phyloP scores from a whole-genome alignment of 306 rosid species.

The Prunus mume region DNA sequence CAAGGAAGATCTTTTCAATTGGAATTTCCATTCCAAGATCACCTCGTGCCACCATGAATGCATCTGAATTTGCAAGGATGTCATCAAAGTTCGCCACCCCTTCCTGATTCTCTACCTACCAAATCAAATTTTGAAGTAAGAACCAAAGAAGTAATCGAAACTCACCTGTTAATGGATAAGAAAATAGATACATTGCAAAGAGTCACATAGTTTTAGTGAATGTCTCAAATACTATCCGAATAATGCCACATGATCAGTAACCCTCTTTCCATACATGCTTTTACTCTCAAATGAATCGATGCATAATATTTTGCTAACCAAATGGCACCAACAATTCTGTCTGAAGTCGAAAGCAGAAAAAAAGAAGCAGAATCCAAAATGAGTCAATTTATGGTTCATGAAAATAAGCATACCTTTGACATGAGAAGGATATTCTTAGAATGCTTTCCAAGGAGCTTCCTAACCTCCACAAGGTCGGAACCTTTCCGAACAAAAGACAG shows the following conservation, averaged over 20 bases:
- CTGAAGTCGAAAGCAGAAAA: not conserved
- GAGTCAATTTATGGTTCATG: not conserved
- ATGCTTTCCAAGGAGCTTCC: conserved; percentile 77
- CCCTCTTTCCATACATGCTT: not conserved
- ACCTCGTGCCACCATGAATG: conserved; percentile 98
- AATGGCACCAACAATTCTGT: not conserved
- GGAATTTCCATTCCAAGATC: conserved; percentile 99
- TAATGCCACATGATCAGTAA: not conserved
- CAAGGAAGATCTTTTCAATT: conserved; percentile 93
- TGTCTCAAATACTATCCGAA: not conserved
- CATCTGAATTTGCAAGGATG: conserved; percentile 90
- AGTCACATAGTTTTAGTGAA: conserved; percentile 9
- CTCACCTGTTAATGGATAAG: not conserved
- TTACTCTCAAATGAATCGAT: not conserved
- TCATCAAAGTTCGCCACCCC: conserved; percentile 99
- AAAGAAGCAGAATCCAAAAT: not conserved
- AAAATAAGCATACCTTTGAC: conserved; percentile 70
- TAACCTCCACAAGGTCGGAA: conserved; percentile 83
- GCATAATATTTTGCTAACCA: not conserved
- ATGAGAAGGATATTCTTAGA: conserved; percentile 86
- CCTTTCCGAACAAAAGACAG: conserved; percentile 95
- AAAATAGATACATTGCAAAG: not conserved
- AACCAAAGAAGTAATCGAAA: conserved; percentile 5
- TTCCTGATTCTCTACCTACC: conserved; percentile 95
- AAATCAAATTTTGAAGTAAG: conserved; percentile 19